Percentiles rank a stretch among this genome's conserved stretches.
phyloP scores from a whole-genome alignment of 495 filamentous ascomycete genomes.

The Entonaema liquescens region DNA sequence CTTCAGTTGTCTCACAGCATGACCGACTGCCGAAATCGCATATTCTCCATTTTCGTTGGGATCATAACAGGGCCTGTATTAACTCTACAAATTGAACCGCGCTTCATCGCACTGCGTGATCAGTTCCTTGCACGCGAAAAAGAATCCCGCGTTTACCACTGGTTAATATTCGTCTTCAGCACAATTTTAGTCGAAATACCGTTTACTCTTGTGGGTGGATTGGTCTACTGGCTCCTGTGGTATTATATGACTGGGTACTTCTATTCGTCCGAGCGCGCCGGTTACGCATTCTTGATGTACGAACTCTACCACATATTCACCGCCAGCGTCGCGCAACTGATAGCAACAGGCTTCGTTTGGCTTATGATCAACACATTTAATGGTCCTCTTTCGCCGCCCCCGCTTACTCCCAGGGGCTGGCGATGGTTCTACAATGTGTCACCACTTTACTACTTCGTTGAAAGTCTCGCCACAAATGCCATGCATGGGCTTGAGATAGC shows the following conservation, averaged over 20 bases:
- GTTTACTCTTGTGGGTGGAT: conserved; percentile 67
- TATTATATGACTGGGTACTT: conserved; percentile 71
- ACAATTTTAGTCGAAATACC: conserved; percentile 79
- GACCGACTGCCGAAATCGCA: conserved; percentile 69
- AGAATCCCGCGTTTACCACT: conserved; percentile 74
- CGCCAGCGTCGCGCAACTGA: conserved; percentile 62
- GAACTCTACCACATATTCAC: conserved; percentile 55
- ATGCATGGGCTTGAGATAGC: conserved; percentile 63
- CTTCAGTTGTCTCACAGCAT: conserved; percentile 65
- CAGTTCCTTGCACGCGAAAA: conserved; percentile 77
- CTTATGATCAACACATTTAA: conserved; percentile 63
- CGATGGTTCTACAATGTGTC: conserved; percentile 74
- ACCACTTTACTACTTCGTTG: conserved; percentile 74
- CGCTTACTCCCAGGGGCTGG: conserved; percentile 64
- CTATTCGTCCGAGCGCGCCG: conserved; percentile 62
- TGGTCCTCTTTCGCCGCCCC: conserved; percentile 63
- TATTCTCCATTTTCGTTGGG: conserved; percentile 79
- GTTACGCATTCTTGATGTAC: conserved; percentile 44
- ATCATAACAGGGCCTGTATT: conserved; percentile 70
- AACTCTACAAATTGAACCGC: conserved; percentile 74
- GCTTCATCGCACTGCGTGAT: conserved; percentile 69
- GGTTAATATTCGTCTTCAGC: conserved; percentile 73
- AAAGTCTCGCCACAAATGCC: conserved; percentile 64
- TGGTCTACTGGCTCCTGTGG: conserved; percentile 76
- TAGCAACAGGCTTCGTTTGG: conserved; percentile 63